Base-by-base conservation (phyloP, 352 stramenopile species). In the Phytophthora constricta region DNA sequence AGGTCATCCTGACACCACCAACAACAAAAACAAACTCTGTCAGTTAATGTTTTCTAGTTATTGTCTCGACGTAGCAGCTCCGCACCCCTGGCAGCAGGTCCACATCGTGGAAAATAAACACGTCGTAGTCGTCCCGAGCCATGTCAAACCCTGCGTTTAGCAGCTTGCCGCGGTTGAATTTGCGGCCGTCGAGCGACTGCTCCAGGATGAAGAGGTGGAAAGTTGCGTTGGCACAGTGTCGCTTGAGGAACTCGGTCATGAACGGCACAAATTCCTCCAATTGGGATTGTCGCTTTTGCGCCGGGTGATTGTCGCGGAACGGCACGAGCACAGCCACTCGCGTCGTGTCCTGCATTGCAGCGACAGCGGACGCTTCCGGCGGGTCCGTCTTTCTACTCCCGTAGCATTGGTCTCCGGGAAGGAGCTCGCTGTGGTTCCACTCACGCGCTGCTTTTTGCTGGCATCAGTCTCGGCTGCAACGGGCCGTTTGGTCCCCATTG, bases 151-250 rank as follows among this genome's bases (percentile, higher is more conserved):
- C 97, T 62, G 97, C 96, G 70, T 99, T 99, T 11, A 99, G 81
- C 23, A 99, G 76, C 75, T 99, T 98, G 22, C 97, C 97, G 37
- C 96, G 87, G 74, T 99, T 99, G 83, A 99, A 99, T 82, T 98
- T 99, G 16, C 92, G 82, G 7, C 82, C 74, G 69, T 98, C 96
- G 37, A 96, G 46, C 7, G 86, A 97, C 73, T 99, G 96, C 77
- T 99, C 96, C 8, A 99, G 62, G 53, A 99, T 94, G 75, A 98
- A 98, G 27, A 99, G 86, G 65, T 98, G 94, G 80, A 93, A 98
- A 27, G 57, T 68, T 23, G 58, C 61, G 58, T 76, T 86, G 25
- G 41, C 37, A 42, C 73, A 77, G 31, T 81, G 68, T 17, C 49
- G 62, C 25, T 70, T 48, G 13, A 99, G 65, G 58, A 98, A 97